These are phyloP conservation scores for Macrophomina pseudophaseolina DNA, from an alignment of 2,329 filamentous ascomycete genomes.

Conservation along the genomic window DNA sequence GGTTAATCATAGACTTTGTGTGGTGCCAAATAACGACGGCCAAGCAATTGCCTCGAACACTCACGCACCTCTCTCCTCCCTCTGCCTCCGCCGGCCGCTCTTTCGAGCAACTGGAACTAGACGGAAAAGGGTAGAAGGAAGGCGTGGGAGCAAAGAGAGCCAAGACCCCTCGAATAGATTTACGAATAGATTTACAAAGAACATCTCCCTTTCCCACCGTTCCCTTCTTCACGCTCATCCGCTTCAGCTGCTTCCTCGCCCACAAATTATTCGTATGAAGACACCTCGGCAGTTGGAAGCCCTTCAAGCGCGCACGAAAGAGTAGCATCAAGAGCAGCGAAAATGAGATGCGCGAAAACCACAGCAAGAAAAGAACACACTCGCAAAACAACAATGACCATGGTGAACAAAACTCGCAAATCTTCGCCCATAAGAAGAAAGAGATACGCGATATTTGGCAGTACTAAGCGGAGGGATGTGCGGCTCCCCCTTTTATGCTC, in stretches of 20 bases:
- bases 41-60: background rate
- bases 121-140: no score
- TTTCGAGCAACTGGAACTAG: no score
- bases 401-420: background rate
- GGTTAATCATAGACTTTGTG: slow-evolving; percentile 5
- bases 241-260: no score
- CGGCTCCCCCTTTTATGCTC: slow-evolving; percentile 2
- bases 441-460: slow-evolving; percentile 5
- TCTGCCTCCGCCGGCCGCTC: no score
- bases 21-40: background rate
- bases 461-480: slow-evolving; percentile 8
- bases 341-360: background rate
- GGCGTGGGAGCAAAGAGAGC: background rate
- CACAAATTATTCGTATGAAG: slow-evolving; percentile 8
- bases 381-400: background rate
- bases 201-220: background rate
- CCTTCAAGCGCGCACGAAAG: background rate
- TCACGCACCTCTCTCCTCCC: no score
- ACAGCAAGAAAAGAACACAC: background rate
- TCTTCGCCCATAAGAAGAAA: background rate
- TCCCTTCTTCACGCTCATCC: background rate
- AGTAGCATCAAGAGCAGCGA: background rate
- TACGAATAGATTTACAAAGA: slow-evolving; percentile 3
- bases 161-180: slow-evolving; percentile 3
- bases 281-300: background rate